Conservation (phyloP, 148 eudicot species). For the Arbutus unedo region DNA sequence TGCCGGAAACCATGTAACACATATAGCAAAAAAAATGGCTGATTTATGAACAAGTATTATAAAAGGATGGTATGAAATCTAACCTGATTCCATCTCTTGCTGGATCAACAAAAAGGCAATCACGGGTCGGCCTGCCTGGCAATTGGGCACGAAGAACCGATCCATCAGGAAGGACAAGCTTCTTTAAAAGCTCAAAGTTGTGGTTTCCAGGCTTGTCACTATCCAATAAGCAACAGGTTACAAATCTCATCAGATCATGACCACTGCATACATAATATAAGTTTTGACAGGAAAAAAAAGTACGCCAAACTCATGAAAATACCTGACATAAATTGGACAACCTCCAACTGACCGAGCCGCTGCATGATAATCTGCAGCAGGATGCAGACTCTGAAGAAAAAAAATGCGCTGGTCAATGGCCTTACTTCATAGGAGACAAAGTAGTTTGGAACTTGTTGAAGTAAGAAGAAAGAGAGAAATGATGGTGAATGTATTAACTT, state of each 20-base stretch:
- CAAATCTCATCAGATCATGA: not conserved
- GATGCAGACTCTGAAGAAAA: conserved; percentile 75
- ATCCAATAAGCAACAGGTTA: conserved; percentile 13
- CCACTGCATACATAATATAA: not conserved
- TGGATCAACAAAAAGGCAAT: conserved; percentile 86
- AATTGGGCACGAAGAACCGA: conserved; percentile 81
- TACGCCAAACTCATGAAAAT: not conserved
- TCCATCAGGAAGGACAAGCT: conserved; percentile 90
- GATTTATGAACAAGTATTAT: not conserved
- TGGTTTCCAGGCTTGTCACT: conserved; percentile 96
- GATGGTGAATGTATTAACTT: too few relatives aligned
- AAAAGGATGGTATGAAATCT: conserved; percentile 2
- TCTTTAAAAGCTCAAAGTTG: conserved; percentile 77
- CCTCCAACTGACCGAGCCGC: conserved; percentile 95
- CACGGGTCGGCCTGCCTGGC: conserved; percentile 87
- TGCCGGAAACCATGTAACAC: not conserved
- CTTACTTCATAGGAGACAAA: too few relatives aligned
- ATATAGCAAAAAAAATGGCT: not conserved
- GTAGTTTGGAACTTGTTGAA: too few relatives aligned
- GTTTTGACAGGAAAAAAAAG: not conserved
- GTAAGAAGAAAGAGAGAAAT: too few relatives aligned
- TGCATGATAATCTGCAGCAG: conserved; percentile 91
- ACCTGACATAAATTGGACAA: conserved; percentile 93
- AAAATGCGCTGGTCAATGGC: conserved; percentile 13
- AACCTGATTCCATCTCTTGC: conserved; percentile 92